Evolutionary conservation across 805 yeast species (phyloP).

Genomic region (Wickerhamomyces ciferrii): DNA sequence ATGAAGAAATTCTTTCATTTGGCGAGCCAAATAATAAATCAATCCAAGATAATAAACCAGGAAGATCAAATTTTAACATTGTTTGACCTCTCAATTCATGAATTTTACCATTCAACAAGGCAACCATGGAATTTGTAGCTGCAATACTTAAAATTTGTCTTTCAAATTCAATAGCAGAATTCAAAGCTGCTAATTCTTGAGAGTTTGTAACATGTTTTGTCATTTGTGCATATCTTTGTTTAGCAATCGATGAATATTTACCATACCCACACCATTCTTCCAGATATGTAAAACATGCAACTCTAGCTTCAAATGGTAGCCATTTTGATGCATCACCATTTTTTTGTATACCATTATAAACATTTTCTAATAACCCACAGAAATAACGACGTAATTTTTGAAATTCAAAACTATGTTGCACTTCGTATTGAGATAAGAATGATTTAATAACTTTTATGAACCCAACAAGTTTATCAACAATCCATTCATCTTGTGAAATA

Average conservation of each 20-base stretch:
- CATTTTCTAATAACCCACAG: conserved; percentile 73
- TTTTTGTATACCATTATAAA: conserved; percentile 51
- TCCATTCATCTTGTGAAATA: conserved; percentile 62
- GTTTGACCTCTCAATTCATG: conserved; percentile 43
- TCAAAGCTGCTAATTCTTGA: conserved; percentile 42
- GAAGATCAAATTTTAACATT: conserved; percentile 64
- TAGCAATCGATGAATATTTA: conserved; percentile 49
- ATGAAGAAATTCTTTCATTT: conserved; percentile 47
- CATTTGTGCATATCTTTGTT: conserved; percentile 61
- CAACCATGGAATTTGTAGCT: conserved; percentile 80
- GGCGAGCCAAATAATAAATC: conserved; percentile 59
- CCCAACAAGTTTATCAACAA: conserved; percentile 55
- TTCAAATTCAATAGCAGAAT: conserved; percentile 79
- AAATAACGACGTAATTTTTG: conserved; percentile 80
- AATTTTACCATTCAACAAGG: conserved; percentile 71
- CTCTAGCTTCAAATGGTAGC: conserved; percentile 84
- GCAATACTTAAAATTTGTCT: conserved; percentile 63
- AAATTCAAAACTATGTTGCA: conserved; percentile 63
- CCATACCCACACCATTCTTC: conserved; percentile 97
- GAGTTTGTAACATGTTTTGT: conserved; percentile 33
- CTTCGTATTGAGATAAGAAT: conserved; percentile 47
- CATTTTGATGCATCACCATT: conserved; percentile 40
- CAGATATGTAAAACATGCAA: conserved; percentile 73
- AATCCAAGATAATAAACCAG: conserved; percentile 74
- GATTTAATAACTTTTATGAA: conserved; percentile 58